Percentiles rank a stretch among this genome's conserved stretches.
These are phyloP conservation scores for Pichia sporocuriosa DNA, from an alignment of 805 yeast genomes.

Conservation along the genomic window DNA sequence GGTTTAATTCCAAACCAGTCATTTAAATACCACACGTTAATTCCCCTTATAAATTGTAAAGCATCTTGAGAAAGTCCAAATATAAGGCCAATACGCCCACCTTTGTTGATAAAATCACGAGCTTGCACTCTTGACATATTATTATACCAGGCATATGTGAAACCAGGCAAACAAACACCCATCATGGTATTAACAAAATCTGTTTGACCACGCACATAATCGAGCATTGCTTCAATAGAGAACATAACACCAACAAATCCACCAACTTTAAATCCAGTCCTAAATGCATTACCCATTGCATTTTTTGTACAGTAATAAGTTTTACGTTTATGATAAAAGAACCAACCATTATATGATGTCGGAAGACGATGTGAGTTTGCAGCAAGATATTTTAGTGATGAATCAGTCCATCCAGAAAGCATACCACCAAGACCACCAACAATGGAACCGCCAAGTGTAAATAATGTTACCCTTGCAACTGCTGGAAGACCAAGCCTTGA, in stretches of 20 bases:
- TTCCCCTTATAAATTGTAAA: constrained; percentile 51
- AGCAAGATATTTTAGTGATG: constrained; percentile 59
- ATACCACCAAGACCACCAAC: constrained; percentile 52
- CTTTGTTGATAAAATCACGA: constrained; percentile 39
- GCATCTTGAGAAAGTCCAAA: constrained; percentile 65
- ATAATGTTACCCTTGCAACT: constrained; percentile 36
- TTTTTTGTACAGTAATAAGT: constrained; percentile 62
- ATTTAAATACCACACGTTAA: constrained; percentile 57
- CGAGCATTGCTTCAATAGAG: constrained; percentile 57
- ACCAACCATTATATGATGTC: constrained; percentile 75
- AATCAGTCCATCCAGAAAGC: constrained; percentile 46
- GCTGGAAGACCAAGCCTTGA: constrained; percentile 45
- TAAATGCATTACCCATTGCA: constrained; percentile 46
- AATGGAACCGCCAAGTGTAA: constrained; percentile 33
- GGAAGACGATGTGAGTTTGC: constrained; percentile 83
- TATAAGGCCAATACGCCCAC: constrained; percentile 50
- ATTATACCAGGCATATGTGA: constrained; percentile 40
- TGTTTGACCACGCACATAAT: constrained; percentile 38
- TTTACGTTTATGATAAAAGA: constrained; percentile 77
- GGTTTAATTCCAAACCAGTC: constrained; percentile 26
- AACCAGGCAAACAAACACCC: constrained; percentile 49
- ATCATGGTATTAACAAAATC: constrained; percentile 60
- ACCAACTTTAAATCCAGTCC: constrained; percentile 36
- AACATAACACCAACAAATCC: constrained; percentile 44
- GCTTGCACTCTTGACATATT: constrained; percentile 39